Evolutionary conservation across 2,329 filamentous ascomycete species (phyloP).

Genomic region (Pezicula rhizophila): DNA sequence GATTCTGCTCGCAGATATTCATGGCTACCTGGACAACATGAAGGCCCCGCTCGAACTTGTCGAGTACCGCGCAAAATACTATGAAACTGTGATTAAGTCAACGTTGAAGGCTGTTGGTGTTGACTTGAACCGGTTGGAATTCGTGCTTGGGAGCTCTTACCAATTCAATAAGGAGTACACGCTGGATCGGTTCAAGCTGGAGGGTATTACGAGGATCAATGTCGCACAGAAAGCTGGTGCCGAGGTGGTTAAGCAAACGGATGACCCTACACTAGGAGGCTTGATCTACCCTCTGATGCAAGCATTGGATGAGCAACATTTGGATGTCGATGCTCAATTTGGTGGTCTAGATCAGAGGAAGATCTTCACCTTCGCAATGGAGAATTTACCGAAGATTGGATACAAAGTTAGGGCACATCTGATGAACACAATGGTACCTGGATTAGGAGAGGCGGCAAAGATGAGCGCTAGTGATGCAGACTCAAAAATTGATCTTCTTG

Average conservation of each 20-base stretch:
- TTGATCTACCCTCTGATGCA: slow-evolving; percentile 84
- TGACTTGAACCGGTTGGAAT: slow-evolving; percentile 69
- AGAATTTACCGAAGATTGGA: slow-evolving; percentile 78
- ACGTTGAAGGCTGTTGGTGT: slow-evolving; percentile 69
- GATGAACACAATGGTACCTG: slow-evolving; percentile 86
- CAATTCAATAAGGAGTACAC: slow-evolving; percentile 68
- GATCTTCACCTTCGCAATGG: slow-evolving; percentile 79
- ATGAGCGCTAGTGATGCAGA: slow-evolving; percentile 75
- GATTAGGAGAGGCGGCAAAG: slow-evolving; percentile 72
- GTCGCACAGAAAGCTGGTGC: slow-evolving; percentile 80
- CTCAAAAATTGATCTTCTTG: slow-evolving; percentile 91
- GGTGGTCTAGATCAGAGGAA: slow-evolving; percentile 85
- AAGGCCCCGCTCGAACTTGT: slow-evolving; percentile 89
- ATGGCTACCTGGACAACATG: slow-evolving; percentile 74
- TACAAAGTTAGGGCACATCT: slow-evolving; percentile 68
- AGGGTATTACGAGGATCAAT: slow-evolving; percentile 23
- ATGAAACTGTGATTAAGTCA: slow-evolving; percentile 67
- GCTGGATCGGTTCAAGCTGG: slow-evolving; percentile 82
- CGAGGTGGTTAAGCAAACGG: slow-evolving; percentile 89
- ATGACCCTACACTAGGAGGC: slow-evolving; percentile 67
- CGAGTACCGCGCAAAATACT: slow-evolving; percentile 76
- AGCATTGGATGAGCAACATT: slow-evolving; percentile 82
- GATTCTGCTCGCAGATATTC: slow-evolving; percentile 61
- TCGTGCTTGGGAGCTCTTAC: slow-evolving; percentile 80
- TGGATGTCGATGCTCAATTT: slow-evolving; percentile 83